These are phyloP conservation scores for Candida andamanensis DNA, from an alignment of 805 yeast species.

Conservation along the genomic window DNA sequence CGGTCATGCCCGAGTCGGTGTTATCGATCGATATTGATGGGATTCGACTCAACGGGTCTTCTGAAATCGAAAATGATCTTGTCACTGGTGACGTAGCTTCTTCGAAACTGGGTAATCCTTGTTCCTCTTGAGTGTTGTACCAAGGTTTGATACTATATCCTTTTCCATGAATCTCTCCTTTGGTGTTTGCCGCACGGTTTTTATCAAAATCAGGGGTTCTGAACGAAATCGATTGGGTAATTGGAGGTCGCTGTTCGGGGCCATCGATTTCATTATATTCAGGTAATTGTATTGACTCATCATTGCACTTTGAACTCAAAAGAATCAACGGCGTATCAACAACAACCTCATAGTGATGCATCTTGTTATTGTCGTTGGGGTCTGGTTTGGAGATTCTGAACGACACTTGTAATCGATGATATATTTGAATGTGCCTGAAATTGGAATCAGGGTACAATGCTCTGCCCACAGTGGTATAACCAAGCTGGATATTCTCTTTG, in stretches of 20 bases:
- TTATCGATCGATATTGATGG: slow-evolving; percentile 22
- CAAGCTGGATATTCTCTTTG: slow-evolving; percentile 27
- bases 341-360: slow-evolving; percentile 75
- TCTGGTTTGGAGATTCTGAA: slow-evolving; percentile 64
- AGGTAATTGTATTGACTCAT: slow-evolving; percentile 37
- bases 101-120: slow-evolving; percentile 56
- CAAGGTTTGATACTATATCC: slow-evolving; percentile 30
- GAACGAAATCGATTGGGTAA: slow-evolving; percentile 21
- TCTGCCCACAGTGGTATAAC: slow-evolving; percentile 29
- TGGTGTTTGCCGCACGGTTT: background rate
- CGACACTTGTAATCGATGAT: slow-evolving; percentile 67
- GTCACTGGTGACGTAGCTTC: slow-evolving; percentile 54
- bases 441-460: slow-evolving; percentile 61
- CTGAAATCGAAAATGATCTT: slow-evolving; percentile 31
- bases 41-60: slow-evolving; percentile 34
- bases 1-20: slow-evolving; percentile 24
- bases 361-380: slow-evolving; percentile 35
- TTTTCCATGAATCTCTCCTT: slow-evolving; percentile 14
- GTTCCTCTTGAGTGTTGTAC: slow-evolving; percentile 14
- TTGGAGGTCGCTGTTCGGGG: slow-evolving; percentile 1
- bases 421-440: slow-evolving; percentile 55
- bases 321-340: slow-evolving; percentile 69
- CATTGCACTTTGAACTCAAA: slow-evolving; percentile 38
- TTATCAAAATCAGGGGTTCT: slow-evolving; percentile 34
- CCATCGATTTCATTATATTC: slow-evolving; percentile 26